Conservation (phyloP, 441 rosid genomes). For the Populus hybrid region DNA sequence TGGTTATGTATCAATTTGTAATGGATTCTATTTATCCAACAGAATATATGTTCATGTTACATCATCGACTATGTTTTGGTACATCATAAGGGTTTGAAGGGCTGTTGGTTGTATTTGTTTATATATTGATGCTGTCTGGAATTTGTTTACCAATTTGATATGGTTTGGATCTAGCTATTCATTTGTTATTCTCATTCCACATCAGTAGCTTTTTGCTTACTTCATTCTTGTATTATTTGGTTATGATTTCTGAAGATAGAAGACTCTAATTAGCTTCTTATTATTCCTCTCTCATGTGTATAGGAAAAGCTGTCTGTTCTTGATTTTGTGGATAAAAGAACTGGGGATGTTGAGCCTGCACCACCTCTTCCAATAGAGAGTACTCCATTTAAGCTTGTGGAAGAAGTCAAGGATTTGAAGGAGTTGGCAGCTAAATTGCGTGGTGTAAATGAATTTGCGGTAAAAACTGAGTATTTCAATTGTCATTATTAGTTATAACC, state of each 20-base stretch:
- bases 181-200: too few relatives aligned
- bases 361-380: slow-evolving; percentile 44
- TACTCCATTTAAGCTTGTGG: slow-evolving; percentile 68
- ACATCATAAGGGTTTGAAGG: too few relatives aligned
- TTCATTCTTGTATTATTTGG: neutral
- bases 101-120: too few relatives aligned
- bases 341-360: slow-evolving; percentile 35
- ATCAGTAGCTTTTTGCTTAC: too few relatives aligned
- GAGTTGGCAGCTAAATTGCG: slow-evolving; percentile 64
- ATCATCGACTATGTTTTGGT: too few relatives aligned
- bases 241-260: neutral
- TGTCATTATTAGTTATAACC: neutral
- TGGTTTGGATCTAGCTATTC: too few relatives aligned
- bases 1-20: too few relatives aligned
- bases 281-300: slow-evolving; percentile 14
- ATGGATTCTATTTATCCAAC: too few relatives aligned
- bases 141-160: too few relatives aligned
- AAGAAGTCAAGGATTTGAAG: slow-evolving; percentile 75
- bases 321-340: slow-evolving; percentile 66
- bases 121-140: too few relatives aligned
- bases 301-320: slow-evolving; percentile 72
- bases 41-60: too few relatives aligned
- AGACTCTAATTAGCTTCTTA: neutral
- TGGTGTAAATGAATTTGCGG: slow-evolving; percentile 72
- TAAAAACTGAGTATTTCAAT: slow-evolving; percentile 25